These are phyloP conservation scores for Aspergillus tanneri DNA, from an alignment of 2,329 filamentous ascomycete species.

Conservation along the genomic window DNA sequence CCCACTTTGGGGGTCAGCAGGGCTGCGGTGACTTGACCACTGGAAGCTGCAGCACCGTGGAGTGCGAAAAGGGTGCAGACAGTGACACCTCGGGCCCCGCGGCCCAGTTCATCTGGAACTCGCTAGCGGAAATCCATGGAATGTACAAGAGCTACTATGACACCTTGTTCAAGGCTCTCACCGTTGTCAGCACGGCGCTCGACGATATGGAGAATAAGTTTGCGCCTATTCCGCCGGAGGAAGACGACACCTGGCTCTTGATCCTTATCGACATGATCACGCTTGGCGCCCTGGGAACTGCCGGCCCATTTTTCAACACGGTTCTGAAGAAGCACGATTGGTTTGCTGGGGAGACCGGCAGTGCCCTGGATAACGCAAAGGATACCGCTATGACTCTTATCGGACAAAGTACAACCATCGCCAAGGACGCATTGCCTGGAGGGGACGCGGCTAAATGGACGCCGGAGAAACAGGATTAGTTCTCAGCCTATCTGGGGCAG, in stretches of 20 bases:
- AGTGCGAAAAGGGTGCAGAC: slow-evolving; percentile 2
- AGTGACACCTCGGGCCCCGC: slow-evolving; percentile 12
- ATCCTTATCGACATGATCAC: slow-evolving; percentile 14
- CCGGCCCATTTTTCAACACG: slow-evolving; percentile 14
- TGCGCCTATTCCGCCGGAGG: background rate
- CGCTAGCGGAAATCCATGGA: slow-evolving; percentile 10
- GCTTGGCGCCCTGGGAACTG: slow-evolving; percentile 10
- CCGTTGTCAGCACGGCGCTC: background rate
- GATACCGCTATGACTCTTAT: slow-evolving; percentile 11
- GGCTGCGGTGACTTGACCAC: background rate
- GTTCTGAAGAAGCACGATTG: background rate
- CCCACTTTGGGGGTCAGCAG: background rate
- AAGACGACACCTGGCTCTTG: slow-evolving; percentile 9
- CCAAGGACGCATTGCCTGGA: slow-evolving; percentile 9
- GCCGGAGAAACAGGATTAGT: slow-evolving; percentile 7
- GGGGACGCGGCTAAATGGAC: slow-evolving; percentile 2
- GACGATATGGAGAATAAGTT: background rate
- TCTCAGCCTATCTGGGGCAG: slow-evolving; percentile 15
- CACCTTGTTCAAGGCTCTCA: background rate
- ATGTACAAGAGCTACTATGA: slow-evolving; percentile 4
- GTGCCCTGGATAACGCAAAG: slow-evolving; percentile 7
- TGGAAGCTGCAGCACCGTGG: background rate
- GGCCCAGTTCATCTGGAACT: slow-evolving; percentile 17
- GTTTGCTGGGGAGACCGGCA: slow-evolving; percentile 2
- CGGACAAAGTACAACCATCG: slow-evolving; percentile 12